Conservation (phyloP, 371 early-diverging fungal genomes). For the Circinella minor region DNA sequence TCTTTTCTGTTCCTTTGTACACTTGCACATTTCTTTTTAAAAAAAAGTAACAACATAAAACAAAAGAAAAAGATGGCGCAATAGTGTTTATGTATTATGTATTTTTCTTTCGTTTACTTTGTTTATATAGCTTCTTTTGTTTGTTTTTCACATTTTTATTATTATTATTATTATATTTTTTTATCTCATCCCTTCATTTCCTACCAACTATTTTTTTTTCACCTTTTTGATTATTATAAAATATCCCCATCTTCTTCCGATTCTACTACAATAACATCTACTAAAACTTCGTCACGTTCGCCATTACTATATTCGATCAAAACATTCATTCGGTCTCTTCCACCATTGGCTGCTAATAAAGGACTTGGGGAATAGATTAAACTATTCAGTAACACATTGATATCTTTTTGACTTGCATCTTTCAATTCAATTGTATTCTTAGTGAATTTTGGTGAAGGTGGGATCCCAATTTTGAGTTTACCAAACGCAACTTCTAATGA, state of each 20-base stretch:
- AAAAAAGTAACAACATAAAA: background rate
- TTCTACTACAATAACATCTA: slow-evolving; percentile 41
- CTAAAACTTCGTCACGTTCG: slow-evolving; percentile 22
- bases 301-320: slow-evolving; percentile 23
- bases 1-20: background rate
- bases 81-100: slow-evolving; percentile 8
- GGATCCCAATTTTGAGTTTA: slow-evolving; percentile 20
- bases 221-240: background rate
- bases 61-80: slow-evolving; percentile 1
- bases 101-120: slow-evolving; percentile 3
- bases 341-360: slow-evolving; percentile 45
- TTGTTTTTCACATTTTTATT: background rate
- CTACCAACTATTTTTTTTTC: background rate
- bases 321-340: slow-evolving; percentile 39
- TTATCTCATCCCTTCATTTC: background rate
- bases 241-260: slow-evolving; percentile 32
- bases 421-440: slow-evolving; percentile 20
- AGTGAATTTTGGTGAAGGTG: slow-evolving; percentile 18
- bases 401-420: slow-evolving; percentile 33
- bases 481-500: slow-evolving; percentile 36
- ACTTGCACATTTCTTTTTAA: background rate
- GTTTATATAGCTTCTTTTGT: slow-evolving; percentile 3
- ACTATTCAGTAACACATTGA: slow-evolving; percentile 42
- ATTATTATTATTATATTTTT: background rate
- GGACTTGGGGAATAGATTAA: slow-evolving; percentile 39